Evolutionary conservation across 805 yeast genomes (phyloP).

Genomic region (Starmerella gropengiesseri): DNA sequence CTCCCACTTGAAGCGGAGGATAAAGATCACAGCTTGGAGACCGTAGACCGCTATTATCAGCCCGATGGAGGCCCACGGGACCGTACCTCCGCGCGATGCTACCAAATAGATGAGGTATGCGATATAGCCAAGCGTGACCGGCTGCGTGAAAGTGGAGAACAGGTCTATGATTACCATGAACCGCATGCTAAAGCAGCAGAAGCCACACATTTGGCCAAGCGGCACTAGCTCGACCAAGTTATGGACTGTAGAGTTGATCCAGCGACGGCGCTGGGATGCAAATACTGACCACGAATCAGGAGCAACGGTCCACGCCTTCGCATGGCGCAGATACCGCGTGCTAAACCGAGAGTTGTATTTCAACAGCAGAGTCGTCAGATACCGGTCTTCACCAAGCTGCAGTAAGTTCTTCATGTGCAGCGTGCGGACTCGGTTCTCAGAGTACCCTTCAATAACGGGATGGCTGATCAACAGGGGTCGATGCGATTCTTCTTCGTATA

Average conservation of each 20-base stretch:
- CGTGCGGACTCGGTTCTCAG: conserved; percentile 47
- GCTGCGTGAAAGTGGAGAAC: conserved; percentile 50
- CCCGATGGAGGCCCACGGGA: conserved; percentile 47
- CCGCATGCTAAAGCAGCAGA: conserved; percentile 55
- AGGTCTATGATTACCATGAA: conserved; percentile 48
- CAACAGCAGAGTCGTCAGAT: conserved; percentile 45
- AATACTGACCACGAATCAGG: conserved; percentile 48
- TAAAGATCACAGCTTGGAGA: conserved; percentile 44
- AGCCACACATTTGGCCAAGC: conserved; percentile 51
- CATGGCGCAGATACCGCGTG: conserved; percentile 47
- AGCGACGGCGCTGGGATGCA: conserved; percentile 54
- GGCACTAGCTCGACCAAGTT: conserved; percentile 50
- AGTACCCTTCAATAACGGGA: conserved; percentile 45
- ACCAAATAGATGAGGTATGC: conserved; percentile 44
- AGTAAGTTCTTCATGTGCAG: conserved; percentile 50
- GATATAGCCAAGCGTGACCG: conserved; percentile 43
- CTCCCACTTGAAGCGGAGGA: conserved; percentile 37
- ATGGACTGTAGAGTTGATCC: conserved; percentile 59
- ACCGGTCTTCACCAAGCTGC: conserved; percentile 54
- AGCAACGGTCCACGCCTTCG: conserved; percentile 49
- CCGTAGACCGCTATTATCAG: conserved; percentile 48
- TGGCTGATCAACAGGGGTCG: conserved; percentile 52
- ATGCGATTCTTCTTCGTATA: conserved; percentile 45
- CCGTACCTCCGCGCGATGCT: conserved; percentile 36
- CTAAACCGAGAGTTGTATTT: conserved; percentile 46